phyloP scores from a whole-genome alignment of 257 asterid genomes.

The Plantago major region DNA sequence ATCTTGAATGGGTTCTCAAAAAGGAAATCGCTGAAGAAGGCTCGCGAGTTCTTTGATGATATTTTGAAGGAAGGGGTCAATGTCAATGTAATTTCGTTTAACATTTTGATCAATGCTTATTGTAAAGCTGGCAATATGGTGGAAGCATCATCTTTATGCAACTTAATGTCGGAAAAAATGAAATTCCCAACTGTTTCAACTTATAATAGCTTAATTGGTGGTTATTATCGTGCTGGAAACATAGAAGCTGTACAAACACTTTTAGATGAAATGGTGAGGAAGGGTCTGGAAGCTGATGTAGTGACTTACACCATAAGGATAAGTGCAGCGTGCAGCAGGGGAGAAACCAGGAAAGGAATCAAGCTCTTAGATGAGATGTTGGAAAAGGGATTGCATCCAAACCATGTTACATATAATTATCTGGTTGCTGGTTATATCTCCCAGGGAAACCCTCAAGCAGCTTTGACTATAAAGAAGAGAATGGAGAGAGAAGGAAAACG shows the following conservation, averaged over 20 bases:
- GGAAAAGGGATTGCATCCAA: constrained; percentile 50
- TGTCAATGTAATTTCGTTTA: constrained; percentile 49
- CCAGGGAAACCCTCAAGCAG: constrained; percentile 58
- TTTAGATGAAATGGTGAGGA: constrained; percentile 58
- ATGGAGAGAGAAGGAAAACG: constrained; percentile 82
- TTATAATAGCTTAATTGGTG: constrained; percentile 74
- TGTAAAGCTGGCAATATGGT: constrained; percentile 59
- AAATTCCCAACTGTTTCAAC: constrained; percentile 66
- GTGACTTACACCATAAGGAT: constrained; percentile 68
- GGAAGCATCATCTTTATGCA: constrained; percentile 45
- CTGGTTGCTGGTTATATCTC: constrained; percentile 65
- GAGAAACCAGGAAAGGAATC: constrained; percentile 60
- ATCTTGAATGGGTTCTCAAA: constrained; percentile 61
- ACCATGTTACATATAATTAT: constrained; percentile 65
- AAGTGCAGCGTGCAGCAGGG: constrained; percentile 58
- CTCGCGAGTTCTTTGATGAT: constrained; percentile 54
- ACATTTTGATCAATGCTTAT: constrained; percentile 63
- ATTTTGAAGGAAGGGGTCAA: constrained; percentile 40
- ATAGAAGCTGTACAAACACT: constrained; percentile 42
- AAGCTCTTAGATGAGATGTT: constrained; percentile 70
- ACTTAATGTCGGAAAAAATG: constrained; percentile 49
- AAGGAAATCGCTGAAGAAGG: constrained; percentile 51
- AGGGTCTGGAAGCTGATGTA: constrained; percentile 55
- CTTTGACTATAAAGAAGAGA: constrained; percentile 59
- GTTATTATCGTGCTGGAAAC: constrained; percentile 47